These are phyloP conservation scores for Aspergillus sp. DNA, from an alignment of 2,329 filamentous ascomycete species.

Conservation along the genomic window DNA sequence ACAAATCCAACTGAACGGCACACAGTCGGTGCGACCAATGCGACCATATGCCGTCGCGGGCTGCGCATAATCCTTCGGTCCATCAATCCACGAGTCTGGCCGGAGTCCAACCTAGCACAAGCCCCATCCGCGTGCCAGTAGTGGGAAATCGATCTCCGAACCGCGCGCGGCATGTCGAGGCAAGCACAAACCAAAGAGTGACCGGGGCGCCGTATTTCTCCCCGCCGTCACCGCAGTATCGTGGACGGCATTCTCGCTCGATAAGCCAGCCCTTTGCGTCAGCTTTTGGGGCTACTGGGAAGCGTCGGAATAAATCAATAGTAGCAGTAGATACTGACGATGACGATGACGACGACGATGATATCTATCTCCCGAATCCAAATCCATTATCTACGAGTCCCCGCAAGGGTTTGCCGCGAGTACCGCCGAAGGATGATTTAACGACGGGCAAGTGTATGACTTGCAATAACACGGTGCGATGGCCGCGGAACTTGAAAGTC, in stretches of 20 bases:
- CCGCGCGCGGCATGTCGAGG: constrained; percentile 26
- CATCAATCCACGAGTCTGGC: constrained; percentile 25
- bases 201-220: constrained; percentile 19
- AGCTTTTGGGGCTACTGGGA: constrained; percentile 59
- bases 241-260: constrained; percentile 59
- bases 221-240: constrained; percentile 20
- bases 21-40: constrained; percentile 20
- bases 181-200: constrained; percentile 21
- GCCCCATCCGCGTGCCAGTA: constrained; percentile 15
- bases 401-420: constrained; percentile 35
- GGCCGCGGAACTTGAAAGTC: constrained; percentile 69
- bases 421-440: constrained; percentile 58
- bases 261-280: constrained; percentile 79
- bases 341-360: constrained; percentile 32
- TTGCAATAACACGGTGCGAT: constrained; percentile 76
- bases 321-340: constrained; percentile 46
- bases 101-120: constrained; percentile 20
- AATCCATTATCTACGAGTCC: constrained; percentile 38
- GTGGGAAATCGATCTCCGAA: constrained; percentile 22
- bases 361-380: constrained; percentile 33
- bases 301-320: constrained; percentile 54
- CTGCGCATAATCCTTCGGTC: constrained; percentile 31
- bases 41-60: constrained; percentile 40
- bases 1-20: background rate
- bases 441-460: constrained; percentile 78